phyloP scores from a whole-genome alignment of 176 grass and related monocot genomes.

The Juncus effusus region DNA sequence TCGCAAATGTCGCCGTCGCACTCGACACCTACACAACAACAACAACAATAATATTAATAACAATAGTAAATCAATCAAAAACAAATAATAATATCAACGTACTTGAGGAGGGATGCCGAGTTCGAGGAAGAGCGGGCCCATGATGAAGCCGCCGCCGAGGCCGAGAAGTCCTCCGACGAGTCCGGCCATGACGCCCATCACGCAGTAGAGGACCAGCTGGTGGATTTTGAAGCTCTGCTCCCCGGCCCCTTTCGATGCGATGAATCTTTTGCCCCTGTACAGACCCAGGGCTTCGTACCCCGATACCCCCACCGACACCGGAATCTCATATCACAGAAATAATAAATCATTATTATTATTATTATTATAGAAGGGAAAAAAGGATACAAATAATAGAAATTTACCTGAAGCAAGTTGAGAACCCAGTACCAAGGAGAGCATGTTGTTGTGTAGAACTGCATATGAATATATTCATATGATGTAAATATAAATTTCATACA shows the following conservation, averaged over 20 bases:
- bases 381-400: background rate
- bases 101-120: constrained; percentile 89
- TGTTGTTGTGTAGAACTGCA: constrained; percentile 49
- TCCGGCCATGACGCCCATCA: constrained; percentile 55
- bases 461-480: background rate
- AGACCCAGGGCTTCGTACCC: constrained; percentile 29
- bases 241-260: constrained; percentile 33
- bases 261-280: constrained; percentile 36
- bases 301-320: constrained; percentile 28
- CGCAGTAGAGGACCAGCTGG: constrained; percentile 56
- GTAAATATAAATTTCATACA: constrained; percentile 3
- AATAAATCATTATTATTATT: background rate
- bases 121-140: constrained; percentile 92
- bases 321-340: constrained; percentile 19
- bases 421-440: constrained; percentile 68
- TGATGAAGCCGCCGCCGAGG: constrained; percentile 86
- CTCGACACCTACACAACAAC: constrained; percentile 69
- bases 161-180: constrained; percentile 86
- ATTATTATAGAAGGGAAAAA: too few relatives aligned
- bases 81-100: constrained; percentile 5
- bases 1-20: constrained; percentile 89
- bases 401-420: constrained; percentile 70
- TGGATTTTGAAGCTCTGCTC: constrained; percentile 33
- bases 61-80: background rate
- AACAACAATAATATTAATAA: constrained; percentile 3